These are phyloP conservation scores for Diaporthe sp. DNA, from an alignment of 2,329 filamentous ascomycete species.

Conservation along the genomic window DNA sequence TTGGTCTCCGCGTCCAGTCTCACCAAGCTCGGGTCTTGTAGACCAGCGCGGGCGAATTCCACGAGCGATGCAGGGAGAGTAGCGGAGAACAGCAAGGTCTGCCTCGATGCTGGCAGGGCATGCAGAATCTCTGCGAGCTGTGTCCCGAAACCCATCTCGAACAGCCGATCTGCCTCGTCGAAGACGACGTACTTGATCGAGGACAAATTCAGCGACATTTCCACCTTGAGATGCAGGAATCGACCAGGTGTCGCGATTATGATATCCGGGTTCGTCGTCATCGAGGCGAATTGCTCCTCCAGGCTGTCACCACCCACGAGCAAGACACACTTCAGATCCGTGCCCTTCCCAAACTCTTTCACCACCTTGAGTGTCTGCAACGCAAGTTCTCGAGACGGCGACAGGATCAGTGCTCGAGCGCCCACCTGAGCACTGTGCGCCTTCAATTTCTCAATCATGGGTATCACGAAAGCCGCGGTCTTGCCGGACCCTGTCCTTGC, in stretches of 20 bases:
- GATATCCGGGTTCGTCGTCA: slow-evolving; percentile 96
- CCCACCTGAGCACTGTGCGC: slow-evolving; percentile 89
- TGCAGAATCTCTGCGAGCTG: slow-evolving; percentile 95
- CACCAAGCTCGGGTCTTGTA: slow-evolving; percentile 92
- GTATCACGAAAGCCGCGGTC: slow-evolving; percentile 97
- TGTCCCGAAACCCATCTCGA: slow-evolving; percentile 98
- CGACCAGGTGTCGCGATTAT: slow-evolving; percentile 97
- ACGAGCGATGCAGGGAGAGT: slow-evolving; percentile 94
- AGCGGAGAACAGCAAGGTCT: slow-evolving; percentile 94
- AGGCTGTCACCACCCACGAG: slow-evolving; percentile 95
- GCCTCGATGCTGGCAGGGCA: slow-evolving; percentile 83
- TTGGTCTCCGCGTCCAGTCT: slow-evolving; percentile 95
- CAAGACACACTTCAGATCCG: slow-evolving; percentile 89
- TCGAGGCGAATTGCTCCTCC: slow-evolving; percentile 93
- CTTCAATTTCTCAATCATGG: slow-evolving; percentile 95
- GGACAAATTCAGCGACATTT: slow-evolving; percentile 92
- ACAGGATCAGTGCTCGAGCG: slow-evolving; percentile 86
- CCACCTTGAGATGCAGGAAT: slow-evolving; percentile 95
- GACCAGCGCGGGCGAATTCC: slow-evolving; percentile 92
- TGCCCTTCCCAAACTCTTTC: slow-evolving; percentile 91
- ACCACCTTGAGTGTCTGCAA: slow-evolving; percentile 96
- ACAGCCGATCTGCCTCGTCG: slow-evolving; percentile 95
- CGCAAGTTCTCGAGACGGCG: slow-evolving; percentile 92
- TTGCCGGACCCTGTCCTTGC: slow-evolving; percentile 98
- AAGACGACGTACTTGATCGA: slow-evolving; percentile 96